Evolutionary conservation across 1,139 yeast genomes (phyloP).

Genomic region (Meyerozyma elateridarum): DNA sequence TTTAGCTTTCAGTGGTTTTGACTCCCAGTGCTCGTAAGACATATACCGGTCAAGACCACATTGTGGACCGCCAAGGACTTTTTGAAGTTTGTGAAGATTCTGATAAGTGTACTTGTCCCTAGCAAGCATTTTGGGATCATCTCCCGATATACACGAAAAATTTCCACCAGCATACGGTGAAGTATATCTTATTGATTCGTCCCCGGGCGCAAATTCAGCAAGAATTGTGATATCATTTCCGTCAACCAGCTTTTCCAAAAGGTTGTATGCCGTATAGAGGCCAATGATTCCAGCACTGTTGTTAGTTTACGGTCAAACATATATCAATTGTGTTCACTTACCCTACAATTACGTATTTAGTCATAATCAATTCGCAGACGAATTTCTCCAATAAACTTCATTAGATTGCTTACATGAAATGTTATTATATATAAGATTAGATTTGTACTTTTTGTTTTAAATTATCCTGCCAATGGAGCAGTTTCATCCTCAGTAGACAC

Average conservation of each 20-base stretch:
- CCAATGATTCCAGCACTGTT: constrained; percentile 3
- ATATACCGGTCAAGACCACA: constrained; percentile 54
- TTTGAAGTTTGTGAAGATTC: constrained; percentile 39
- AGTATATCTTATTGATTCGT: constrained; percentile 62
- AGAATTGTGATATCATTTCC: constrained; percentile 50
- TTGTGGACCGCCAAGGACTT: constrained; percentile 43
- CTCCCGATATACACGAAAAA: constrained; percentile 62
- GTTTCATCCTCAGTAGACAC: constrained; percentile 3
- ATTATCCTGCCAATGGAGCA: constrained; percentile 1
- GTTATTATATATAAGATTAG: too few relatives aligned
- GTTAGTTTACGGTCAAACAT: background rate
- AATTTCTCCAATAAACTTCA: too few relatives aligned
- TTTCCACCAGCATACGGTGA: constrained; percentile 83
- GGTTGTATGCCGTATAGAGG: constrained; percentile 49
- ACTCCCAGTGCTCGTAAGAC: constrained; percentile 55
- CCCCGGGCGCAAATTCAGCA: constrained; percentile 70
- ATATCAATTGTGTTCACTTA: background rate
- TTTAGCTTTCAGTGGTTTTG: constrained; percentile 37
- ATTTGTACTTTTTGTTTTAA: background rate
- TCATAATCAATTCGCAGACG: too few relatives aligned
- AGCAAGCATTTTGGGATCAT: constrained; percentile 44
- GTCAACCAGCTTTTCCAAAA: constrained; percentile 41
- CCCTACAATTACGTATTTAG: constrained; percentile 7
- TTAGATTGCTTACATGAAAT: too few relatives aligned
- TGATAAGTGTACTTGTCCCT: constrained; percentile 55